Conservation (phyloP, 2,329 filamentous ascomycete genomes). For the Fusarium mexicanum region DNA sequence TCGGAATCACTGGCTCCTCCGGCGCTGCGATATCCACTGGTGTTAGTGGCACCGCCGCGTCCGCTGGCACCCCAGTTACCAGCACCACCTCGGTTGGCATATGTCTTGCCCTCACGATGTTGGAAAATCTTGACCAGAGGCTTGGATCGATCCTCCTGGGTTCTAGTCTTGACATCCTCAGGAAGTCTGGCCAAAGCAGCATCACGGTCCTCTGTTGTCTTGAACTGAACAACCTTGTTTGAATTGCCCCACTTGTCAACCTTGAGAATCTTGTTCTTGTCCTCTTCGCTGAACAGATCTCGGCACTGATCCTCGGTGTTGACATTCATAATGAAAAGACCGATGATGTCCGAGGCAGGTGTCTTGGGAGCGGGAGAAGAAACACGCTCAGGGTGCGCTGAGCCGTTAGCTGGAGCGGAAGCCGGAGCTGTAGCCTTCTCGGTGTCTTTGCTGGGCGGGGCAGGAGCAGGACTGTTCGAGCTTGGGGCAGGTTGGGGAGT, state of each 20-base stretch:
- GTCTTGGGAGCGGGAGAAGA: conserved; percentile 70
- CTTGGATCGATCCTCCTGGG: conserved; percentile 77
- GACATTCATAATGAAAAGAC: conserved; percentile 89
- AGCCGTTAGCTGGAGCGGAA: conserved; percentile 62
- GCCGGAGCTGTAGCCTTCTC: conserved; percentile 63
- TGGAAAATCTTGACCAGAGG: conserved; percentile 87
- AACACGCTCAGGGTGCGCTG: conserved; percentile 61
- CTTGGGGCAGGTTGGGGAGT: conserved; percentile 62
- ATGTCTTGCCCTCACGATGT: conserved; percentile 68
- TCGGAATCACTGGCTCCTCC: conserved; percentile 78
- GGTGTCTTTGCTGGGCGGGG: conserved; percentile 58
- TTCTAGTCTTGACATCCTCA: conserved; percentile 78
- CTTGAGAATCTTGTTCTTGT: conserved; percentile 81
- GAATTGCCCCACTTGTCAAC: conserved; percentile 81
- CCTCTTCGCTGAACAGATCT: conserved; percentile 83
- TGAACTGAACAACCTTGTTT: conserved; percentile 89
- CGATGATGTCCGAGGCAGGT: conserved; percentile 74
- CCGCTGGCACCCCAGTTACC: conserved; percentile 74
- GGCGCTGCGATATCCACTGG: conserved; percentile 85
- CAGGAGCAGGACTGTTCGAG: conserved; percentile 51
- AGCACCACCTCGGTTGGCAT: conserved; percentile 69
- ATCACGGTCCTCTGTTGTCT: conserved; percentile 81
- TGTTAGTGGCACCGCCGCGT: conserved; percentile 66
- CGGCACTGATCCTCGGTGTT: conserved; percentile 84
- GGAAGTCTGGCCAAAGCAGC: conserved; percentile 79